A percentile compares a stretch with the other conserved stretches of the same genome.
These are phyloP conservation scores for Hyphodiscus hymeniophilus DNA, from an alignment of 495 filamentous ascomycete genomes.

Conservation along the genomic window DNA sequence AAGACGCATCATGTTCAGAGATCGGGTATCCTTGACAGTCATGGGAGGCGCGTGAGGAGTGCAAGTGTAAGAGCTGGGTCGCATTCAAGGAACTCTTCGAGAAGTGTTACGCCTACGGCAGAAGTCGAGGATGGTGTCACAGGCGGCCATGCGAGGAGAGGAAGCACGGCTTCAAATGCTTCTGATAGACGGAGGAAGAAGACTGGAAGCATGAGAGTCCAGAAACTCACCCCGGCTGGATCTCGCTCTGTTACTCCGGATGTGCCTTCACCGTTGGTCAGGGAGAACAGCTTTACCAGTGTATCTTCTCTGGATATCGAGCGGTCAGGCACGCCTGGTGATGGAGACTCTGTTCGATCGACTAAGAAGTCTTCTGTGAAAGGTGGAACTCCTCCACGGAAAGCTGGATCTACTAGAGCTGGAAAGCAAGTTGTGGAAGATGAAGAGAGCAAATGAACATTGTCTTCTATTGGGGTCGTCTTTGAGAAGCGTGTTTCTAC, in stretches of 20 bases:
- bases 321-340: constrained; percentile 10
- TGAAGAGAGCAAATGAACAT: no score
- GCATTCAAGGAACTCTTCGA: constrained; percentile 38
- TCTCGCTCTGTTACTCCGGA: constrained; percentile 44
- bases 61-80: constrained; percentile 37
- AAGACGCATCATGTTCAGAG: constrained; percentile 27
- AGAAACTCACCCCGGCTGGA: constrained; percentile 24
- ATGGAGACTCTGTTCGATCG: constrained; percentile 8
- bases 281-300: constrained; percentile 34
- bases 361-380: constrained; percentile 11
- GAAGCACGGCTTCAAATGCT: constrained; percentile 37
- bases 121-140: constrained; percentile 14
- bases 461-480: no score
- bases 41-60: constrained; percentile 37
- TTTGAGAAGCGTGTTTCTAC: no score
- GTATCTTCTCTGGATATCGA: constrained; percentile 18
- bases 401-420: constrained; percentile 5
- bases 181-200: constrained; percentile 35
- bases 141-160: constrained; percentile 28
- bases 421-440: neutral
- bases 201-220: constrained; percentile 5
- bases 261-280: constrained; percentile 39
- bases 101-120: constrained; percentile 19
- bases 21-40: constrained; percentile 13
- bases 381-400: constrained; percentile 6